Conservation (phyloP, 345 rosid species). For the Sonneratia caseolaris region DNA sequence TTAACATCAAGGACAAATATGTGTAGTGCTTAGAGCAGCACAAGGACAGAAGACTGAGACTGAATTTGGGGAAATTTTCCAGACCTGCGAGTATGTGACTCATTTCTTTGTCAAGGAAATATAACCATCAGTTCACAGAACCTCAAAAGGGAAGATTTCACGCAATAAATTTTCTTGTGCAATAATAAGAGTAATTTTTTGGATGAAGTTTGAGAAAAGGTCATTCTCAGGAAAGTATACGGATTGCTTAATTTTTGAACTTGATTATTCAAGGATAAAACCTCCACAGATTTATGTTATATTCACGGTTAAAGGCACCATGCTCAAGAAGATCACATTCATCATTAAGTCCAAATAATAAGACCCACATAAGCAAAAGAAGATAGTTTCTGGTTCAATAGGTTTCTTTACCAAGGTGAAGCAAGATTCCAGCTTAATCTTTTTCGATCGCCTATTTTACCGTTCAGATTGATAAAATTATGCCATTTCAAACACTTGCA, state of each 20-base stretch:
- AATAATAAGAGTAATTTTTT: not conserved
- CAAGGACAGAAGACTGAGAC: not conserved
- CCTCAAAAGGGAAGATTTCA: not conserved
- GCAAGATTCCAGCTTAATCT: not conserved
- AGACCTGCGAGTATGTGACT: not conserved
- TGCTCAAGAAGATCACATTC: not conserved
- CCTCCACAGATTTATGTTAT: not conserved
- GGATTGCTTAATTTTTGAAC: not conserved
- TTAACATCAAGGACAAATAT: not conserved
- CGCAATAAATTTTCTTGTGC: not conserved
- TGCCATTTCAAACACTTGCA: not conserved
- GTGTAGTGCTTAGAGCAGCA: not conserved
- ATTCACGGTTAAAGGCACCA: not conserved
- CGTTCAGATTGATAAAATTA: not conserved
- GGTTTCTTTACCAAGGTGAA: not conserved
- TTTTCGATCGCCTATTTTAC: not conserved
- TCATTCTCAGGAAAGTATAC: not conserved
- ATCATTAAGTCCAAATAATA: not conserved
- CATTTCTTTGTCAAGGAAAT: not conserved
- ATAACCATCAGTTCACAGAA: not conserved
- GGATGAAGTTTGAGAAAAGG: not conserved
- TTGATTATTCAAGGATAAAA: not conserved
- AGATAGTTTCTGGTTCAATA: not conserved
- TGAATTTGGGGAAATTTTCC: not conserved
- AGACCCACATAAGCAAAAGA: not conserved